These are phyloP conservation scores for Crithidia fasciculata DNA, from an alignment of 208 protist genomes.

Conservation along the genomic window DNA sequence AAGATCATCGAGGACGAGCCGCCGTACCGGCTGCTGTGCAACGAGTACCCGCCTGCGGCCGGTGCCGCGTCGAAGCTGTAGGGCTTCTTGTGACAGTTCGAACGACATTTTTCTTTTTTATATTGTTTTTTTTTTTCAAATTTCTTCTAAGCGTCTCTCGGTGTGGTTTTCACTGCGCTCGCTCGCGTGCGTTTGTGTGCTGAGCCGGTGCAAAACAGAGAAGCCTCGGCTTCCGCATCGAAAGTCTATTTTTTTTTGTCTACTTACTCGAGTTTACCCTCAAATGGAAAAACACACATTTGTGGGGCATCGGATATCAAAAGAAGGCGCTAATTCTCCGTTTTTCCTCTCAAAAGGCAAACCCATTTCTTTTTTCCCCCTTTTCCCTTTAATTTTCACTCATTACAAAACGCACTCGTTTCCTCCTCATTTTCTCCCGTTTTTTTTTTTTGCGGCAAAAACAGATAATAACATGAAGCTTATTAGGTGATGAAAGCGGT, in stretches of 20 bases:
- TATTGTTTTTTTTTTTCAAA: background rate
- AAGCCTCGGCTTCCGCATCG: background rate
- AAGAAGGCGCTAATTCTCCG: background rate
- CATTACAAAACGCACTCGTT: background rate
- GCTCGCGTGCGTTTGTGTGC: background rate
- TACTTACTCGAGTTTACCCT: too few relatives aligned
- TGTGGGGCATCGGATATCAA: background rate
- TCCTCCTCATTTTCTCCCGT: background rate
- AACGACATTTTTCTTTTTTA: background rate
- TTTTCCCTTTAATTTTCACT: background rate
- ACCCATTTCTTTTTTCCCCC: background rate
- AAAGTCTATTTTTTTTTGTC: background rate
- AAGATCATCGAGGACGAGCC: conserved; percentile 22
- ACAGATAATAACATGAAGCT: background rate
- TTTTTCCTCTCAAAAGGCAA: background rate
- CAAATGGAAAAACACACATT: background rate
- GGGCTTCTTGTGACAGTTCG: background rate
- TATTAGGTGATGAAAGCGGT: too few relatives aligned
- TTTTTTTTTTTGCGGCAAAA: background rate
- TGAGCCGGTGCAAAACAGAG: background rate
- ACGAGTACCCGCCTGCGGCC: conserved; percentile 16
- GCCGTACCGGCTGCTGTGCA: conserved; percentile 25
- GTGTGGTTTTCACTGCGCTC: background rate
- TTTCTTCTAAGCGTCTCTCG: background rate
- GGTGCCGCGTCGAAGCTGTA: background rate